Evolutionary conservation across 2,329 filamentous ascomycete genomes (phyloP).

Genomic region (Acephala macrosclerotiorum): DNA sequence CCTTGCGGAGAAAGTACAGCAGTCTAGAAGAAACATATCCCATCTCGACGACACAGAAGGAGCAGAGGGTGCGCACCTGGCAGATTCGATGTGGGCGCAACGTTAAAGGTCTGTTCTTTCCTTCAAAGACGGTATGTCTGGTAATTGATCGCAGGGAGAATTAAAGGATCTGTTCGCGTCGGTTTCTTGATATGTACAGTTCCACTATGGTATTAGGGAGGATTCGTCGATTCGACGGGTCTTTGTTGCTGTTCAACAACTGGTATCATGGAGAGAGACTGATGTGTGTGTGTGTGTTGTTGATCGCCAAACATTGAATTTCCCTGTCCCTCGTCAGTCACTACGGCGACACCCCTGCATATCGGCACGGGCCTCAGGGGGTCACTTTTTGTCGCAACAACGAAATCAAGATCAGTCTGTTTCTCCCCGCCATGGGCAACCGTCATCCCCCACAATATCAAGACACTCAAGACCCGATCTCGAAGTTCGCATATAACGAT

Average conservation of each 20-base stretch:
- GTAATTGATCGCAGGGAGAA: constrained; percentile 11
- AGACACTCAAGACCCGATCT: constrained; percentile 1
- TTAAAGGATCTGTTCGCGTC: constrained; percentile 18
- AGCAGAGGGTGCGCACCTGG: constrained; percentile 29
- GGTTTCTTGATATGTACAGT: constrained; percentile 14
- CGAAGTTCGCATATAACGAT: constrained; percentile 8
- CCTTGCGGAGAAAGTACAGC: neutral
- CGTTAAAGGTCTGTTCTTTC: constrained; percentile 24
- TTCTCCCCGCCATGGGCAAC: constrained; percentile 30
- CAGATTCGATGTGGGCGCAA: constrained; percentile 16
- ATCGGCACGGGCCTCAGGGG: constrained; percentile 4
- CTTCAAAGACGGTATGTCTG: constrained; percentile 17
- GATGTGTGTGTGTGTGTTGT: constrained; percentile 37
- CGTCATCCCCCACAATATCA: constrained; percentile 20
- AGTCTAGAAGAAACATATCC: neutral
- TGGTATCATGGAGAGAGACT: constrained; percentile 8
- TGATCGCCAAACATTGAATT: constrained; percentile 31
- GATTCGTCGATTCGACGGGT: constrained; percentile 4
- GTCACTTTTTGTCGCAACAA: constrained; percentile 19
- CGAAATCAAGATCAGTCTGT: constrained; percentile 8
- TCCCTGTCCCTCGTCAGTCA: constrained; percentile 31
- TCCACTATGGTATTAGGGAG: neutral
- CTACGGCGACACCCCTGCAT: constrained; percentile 35
- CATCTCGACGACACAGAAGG: constrained; percentile 18
- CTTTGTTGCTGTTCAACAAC: constrained; percentile 7